Percentiles rank a stretch among this genome's conserved stretches.
Conservation (phyloP, 805 yeast genomes). For the Metschnikowia colocasiae region DNA sequence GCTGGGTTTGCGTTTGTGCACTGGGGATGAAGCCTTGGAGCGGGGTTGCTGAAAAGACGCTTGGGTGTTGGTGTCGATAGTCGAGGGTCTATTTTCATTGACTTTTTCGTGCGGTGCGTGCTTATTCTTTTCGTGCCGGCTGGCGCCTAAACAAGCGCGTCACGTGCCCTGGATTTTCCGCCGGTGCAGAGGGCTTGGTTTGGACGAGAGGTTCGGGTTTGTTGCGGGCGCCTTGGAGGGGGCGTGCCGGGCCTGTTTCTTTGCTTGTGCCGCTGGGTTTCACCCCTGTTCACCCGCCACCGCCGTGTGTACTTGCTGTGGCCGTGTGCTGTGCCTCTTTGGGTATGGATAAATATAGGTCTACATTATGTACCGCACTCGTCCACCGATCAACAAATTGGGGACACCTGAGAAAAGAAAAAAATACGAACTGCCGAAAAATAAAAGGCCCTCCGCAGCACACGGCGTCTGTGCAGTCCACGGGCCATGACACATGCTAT, state of each 20-base stretch:
- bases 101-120: slow-evolving; percentile 6
- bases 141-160: neutral
- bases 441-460: neutral
- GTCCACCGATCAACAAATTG: neutral
- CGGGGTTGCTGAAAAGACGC: neutral
- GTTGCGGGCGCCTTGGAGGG: too few species aligned
- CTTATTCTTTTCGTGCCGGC: neutral
- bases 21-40: neutral
- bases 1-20: neutral
- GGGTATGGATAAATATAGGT: neutral
- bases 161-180: neutral
- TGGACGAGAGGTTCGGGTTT: too few species aligned
- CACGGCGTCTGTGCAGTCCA: neutral
- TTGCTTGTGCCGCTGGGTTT: neutral
- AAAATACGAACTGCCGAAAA: neutral
- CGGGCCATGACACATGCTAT: too few species aligned
- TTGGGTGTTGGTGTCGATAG: neutral
- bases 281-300: too few species aligned
- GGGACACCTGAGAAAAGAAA: neutral
- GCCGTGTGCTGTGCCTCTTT: neutral
- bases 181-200: too few species aligned
- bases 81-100: neutral
- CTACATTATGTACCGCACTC: neutral
- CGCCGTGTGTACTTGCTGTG: too few species aligned
- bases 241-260: too few species aligned